phyloP scores from a whole-genome alignment of 345 rosid species.

The Gossypium australe region DNA sequence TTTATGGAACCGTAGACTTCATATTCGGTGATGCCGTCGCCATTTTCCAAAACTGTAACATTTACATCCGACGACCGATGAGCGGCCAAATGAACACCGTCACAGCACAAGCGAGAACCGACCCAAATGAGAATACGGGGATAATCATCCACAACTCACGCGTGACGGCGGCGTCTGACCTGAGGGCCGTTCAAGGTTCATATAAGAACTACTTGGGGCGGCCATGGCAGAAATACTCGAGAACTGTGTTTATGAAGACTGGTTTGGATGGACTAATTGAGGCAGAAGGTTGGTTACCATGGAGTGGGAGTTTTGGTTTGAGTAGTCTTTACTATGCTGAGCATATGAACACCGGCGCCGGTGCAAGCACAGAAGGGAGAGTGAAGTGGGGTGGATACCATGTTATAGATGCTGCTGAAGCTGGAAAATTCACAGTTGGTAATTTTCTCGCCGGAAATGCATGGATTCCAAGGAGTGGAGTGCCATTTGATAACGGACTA shows the following conservation, averaged over 20 bases:
- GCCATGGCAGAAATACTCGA: not conserved
- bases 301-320: not conserved
- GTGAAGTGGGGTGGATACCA: not conserved
- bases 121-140: not conserved
- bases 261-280: not conserved
- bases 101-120: not conserved
- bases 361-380: not conserved
- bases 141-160: not conserved
- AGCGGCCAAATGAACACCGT: not conserved
- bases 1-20: not conserved
- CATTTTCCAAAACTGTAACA: not conserved
- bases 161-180: not conserved
- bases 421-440: not conserved
- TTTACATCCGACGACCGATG: not conserved
- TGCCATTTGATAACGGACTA: not conserved
- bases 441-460: not conserved
- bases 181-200: not conserved
- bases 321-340: not conserved
- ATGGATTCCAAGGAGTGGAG: not conserved
- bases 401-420: not conserved
- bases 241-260: not conserved
- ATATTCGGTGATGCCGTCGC: not conserved
- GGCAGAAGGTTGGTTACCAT: not conserved
- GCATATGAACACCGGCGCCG: not conserved
- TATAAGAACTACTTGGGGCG: not conserved